Percentiles rank a stretch among this genome's conserved stretches.
phyloP scores from a whole-genome alignment of 352 stramenopile species.

The Globisporangium middletonii region DNA sequence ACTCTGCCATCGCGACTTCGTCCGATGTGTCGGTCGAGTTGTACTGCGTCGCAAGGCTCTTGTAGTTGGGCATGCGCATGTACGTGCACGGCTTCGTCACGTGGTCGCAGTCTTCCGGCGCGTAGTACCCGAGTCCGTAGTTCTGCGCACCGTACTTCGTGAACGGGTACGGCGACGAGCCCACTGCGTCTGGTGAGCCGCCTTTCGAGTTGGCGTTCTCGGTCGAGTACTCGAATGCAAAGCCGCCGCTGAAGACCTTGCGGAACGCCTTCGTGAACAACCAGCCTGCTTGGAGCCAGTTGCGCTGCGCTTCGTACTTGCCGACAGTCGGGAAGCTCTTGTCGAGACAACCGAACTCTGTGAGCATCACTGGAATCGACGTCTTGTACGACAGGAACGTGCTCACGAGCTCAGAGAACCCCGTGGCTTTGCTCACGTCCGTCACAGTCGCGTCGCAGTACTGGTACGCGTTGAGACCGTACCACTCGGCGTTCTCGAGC shows the following conservation, averaged over 20 bases:
- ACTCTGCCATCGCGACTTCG: slow-evolving; percentile 25
- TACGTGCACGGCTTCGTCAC: slow-evolving; percentile 45
- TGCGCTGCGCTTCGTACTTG: slow-evolving; percentile 58
- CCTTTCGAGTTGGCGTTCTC: slow-evolving; percentile 61
- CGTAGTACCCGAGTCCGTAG: slow-evolving; percentile 86
- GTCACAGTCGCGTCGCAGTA: slow-evolving; percentile 55
- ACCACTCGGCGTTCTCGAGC: slow-evolving; percentile 82
- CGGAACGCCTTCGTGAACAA: slow-evolving; percentile 39
- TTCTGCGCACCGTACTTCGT: slow-evolving; percentile 66
- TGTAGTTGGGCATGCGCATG: slow-evolving; percentile 74
- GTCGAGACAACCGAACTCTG: slow-evolving; percentile 78
- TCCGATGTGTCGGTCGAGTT: slow-evolving; percentile 27
- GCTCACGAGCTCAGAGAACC: slow-evolving; percentile 53
- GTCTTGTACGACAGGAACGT: slow-evolving; percentile 57
- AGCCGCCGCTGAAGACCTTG: slow-evolving; percentile 57
- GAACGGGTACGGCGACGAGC: slow-evolving; percentile 48
- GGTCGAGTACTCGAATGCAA: slow-evolving; percentile 82
- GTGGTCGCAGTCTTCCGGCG: slow-evolving; percentile 65
- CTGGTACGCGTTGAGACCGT: slow-evolving; percentile 83
- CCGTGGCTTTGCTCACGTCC: slow-evolving; percentile 25
- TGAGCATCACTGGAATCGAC: slow-evolving; percentile 73
- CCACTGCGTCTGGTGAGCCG: slow-evolving; percentile 11
- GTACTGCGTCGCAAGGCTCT: slow-evolving; percentile 53
- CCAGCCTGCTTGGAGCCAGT: slow-evolving; percentile 56
- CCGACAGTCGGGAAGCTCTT: slow-evolving; percentile 47